Evolutionary conservation across 805 yeast species (phyloP).

Genomic region (Brettanomyces custersianus): DNA sequence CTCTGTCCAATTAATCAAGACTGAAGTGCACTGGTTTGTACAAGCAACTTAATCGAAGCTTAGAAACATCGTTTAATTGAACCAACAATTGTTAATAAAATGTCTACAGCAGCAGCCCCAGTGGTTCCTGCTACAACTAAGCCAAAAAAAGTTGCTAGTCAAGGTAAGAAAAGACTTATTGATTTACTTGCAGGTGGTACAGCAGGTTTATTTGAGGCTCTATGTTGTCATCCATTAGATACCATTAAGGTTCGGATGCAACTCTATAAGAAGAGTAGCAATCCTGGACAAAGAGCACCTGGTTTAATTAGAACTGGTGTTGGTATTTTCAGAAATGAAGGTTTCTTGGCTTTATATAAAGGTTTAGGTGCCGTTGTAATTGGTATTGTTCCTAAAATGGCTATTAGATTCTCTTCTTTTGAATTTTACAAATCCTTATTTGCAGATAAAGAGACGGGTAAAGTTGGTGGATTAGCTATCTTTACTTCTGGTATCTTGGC

Average conservation of each 20-base stretch:
- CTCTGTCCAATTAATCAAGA: background rate
- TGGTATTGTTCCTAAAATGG: constrained; percentile 98
- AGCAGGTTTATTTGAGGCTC: constrained; percentile 96
- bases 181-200: constrained; percentile 90
- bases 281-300: constrained; percentile 47
- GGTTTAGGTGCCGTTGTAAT: constrained; percentile 96
- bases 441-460: constrained; percentile 49
- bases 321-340: constrained; percentile 69
- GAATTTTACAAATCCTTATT: constrained; percentile 75
- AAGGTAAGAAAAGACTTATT: constrained; percentile 32
- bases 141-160: constrained; percentile 4
- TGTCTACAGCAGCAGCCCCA: no score
- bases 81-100: no score
- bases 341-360: constrained; percentile 79
- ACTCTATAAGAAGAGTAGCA: constrained; percentile 61
- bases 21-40: background rate
- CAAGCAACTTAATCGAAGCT: no score
- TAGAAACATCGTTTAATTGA: no score
- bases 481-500: constrained; percentile 95
- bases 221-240: constrained; percentile 96
- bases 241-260: constrained; percentile 98
- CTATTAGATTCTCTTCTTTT: constrained; percentile 89
- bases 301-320: constrained; percentile 82
- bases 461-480: constrained; percentile 62
- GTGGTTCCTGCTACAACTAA: background rate